phyloP scores from a whole-genome alignment of 768 basidiomycete genomes.

The Sarcodon sp. region DNA sequence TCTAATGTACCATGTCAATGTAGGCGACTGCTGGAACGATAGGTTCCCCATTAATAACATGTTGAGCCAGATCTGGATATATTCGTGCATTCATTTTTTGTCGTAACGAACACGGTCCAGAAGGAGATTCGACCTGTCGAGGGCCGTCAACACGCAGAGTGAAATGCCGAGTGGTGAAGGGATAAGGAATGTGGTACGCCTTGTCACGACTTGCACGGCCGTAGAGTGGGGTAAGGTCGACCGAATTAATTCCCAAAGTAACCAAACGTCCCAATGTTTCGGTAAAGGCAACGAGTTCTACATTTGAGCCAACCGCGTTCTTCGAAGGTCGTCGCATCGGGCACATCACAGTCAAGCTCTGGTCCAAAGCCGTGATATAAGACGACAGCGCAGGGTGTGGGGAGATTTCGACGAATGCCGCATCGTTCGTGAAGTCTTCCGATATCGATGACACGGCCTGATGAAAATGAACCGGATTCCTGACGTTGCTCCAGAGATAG shows the following conservation, averaged over 20 bases:
- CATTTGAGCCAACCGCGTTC: constrained; percentile 1
- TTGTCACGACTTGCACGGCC: background rate
- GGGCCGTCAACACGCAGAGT: constrained; percentile 3
- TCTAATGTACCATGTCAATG: constrained; percentile 20
- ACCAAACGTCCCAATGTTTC: constrained; percentile 16
- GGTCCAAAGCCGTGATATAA: constrained; percentile 16
- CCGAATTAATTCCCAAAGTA: constrained; percentile 15
- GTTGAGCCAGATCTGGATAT: constrained; percentile 28
- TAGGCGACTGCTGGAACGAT: constrained; percentile 37
- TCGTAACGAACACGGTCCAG: constrained; percentile 3
- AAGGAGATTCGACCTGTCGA: background rate
- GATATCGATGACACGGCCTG: constrained; percentile 15
- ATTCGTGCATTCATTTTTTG: constrained; percentile 23
- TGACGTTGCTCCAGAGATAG: constrained; percentile 28
- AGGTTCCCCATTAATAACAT: constrained; percentile 29
- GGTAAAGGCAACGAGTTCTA: constrained; percentile 16
- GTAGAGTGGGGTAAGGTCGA: constrained; percentile 21
- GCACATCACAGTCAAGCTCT: constrained; percentile 10
- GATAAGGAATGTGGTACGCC: constrained; percentile 11
- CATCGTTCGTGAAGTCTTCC: constrained; percentile 6
- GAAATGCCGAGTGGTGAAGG: constrained; percentile 16
- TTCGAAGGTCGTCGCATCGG: constrained; percentile 16
- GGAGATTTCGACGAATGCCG: constrained; percentile 23
- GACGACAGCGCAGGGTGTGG: constrained; percentile 26
- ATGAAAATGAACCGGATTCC: constrained; percentile 24